phyloP scores from a whole-genome alignment of 345 rosid genomes.

The Aquilaria malaccensis region DNA sequence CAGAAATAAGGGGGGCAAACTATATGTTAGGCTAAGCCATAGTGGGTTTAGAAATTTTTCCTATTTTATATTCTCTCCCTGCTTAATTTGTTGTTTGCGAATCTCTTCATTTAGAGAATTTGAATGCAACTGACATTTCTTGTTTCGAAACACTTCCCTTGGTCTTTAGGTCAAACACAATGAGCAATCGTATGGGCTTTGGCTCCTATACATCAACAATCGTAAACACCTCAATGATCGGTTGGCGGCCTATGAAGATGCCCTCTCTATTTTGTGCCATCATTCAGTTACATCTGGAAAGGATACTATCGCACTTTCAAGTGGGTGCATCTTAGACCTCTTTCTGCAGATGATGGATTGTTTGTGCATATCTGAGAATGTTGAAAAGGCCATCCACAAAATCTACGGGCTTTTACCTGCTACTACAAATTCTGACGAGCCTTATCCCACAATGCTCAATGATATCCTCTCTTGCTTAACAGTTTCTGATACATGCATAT shows the following conservation, averaged over 20 bases:
- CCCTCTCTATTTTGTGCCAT: conserved; percentile 55
- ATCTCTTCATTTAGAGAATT: conserved; percentile 5
- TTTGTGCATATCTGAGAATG: conserved; percentile 68
- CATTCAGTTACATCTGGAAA: conserved; percentile 32
- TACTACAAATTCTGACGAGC: conserved; percentile 49
- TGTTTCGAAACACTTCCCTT: conserved; percentile 33
- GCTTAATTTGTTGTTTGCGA: too few relatives aligned
- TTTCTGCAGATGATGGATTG: conserved; percentile 85
- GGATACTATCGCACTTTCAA: conserved; percentile 32
- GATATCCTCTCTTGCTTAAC: conserved; percentile 79
- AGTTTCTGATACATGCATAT: conserved; percentile 85
- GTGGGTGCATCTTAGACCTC: conserved; percentile 84
- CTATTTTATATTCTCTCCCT: too few relatives aligned
- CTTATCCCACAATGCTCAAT: conserved; percentile 53
- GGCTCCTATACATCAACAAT: conserved; percentile 92
- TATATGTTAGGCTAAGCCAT: too few relatives aligned
- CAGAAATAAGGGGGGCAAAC: too few relatives aligned
- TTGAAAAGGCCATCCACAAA: conserved; percentile 52
- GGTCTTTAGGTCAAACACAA: conserved; percentile 65
- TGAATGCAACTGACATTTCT: conserved; percentile 20
- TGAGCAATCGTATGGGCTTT: conserved; percentile 65
- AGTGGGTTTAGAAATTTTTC: too few relatives aligned
- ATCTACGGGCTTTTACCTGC: conserved; percentile 34
- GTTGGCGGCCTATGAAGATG: conserved; percentile 59
- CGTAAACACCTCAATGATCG: conserved; percentile 60